These are phyloP conservation scores for Agaricus blazei DNA, from an alignment of 768 basidiomycete species.

Conservation along the genomic window DNA sequence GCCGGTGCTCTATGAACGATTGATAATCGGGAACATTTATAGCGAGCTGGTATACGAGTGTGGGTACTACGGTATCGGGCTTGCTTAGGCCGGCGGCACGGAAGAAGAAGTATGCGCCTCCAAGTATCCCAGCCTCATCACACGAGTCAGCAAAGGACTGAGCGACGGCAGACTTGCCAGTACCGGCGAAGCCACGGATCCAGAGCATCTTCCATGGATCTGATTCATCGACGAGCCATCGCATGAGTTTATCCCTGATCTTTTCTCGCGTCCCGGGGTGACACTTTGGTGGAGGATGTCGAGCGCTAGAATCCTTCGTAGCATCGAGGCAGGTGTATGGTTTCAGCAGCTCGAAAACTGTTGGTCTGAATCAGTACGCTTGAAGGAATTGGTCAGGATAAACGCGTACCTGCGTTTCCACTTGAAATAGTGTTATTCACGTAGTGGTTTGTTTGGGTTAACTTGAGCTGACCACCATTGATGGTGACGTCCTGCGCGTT, in stretches of 20 bases:
- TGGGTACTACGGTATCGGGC: not conserved
- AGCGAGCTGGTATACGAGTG: constrained; percentile 6
- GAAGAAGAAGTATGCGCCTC: not conserved
- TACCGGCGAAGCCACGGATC: not conserved
- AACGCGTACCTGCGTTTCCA: too few relatives aligned
- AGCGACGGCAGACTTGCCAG: not conserved
- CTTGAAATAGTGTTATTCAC: too few relatives aligned
- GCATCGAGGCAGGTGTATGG: too few relatives aligned
- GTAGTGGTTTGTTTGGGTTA: too few relatives aligned
- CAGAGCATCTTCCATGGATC: not conserved
- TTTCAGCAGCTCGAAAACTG: too few relatives aligned
- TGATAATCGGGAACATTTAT: not conserved
- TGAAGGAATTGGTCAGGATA: too few relatives aligned
- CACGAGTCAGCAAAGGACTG: not conserved
- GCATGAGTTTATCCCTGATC: not conserved
- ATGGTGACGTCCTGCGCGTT: too few relatives aligned
- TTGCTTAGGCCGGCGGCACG: not conserved
- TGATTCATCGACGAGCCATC: not conserved
- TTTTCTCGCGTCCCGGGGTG: not conserved
- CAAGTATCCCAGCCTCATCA: not conserved
- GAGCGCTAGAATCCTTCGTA: too few relatives aligned
- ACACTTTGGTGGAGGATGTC: not conserved
- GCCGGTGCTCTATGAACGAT: not conserved
- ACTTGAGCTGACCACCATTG: too few relatives aligned
- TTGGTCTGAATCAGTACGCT: too few relatives aligned